phyloP scores from a whole-genome alignment of 163 green algal genomes.

The Trebouxia gelatinosa region DNA sequence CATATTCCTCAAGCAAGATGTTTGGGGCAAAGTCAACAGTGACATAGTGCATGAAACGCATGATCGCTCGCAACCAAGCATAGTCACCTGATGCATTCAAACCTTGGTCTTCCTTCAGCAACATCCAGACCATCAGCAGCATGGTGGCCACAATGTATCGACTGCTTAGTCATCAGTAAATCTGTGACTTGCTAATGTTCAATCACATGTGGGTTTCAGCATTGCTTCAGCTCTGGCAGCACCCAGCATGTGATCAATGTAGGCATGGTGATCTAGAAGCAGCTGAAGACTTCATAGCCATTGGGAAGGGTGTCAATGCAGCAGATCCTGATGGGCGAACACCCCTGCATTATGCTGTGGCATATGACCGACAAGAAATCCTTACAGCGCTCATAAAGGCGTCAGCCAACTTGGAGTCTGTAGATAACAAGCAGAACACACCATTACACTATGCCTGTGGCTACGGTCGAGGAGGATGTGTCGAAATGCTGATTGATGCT shows the following conservation, averaged over 20 bases:
- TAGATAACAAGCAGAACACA: slow-evolving; percentile 70
- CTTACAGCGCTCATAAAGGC: not conserved
- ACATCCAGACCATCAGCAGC: not conserved
- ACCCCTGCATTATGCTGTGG: slow-evolving; percentile 55
- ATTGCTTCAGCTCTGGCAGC: not conserved
- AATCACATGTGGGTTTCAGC: not conserved
- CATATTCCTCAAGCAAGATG: no score
- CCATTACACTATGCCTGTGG: slow-evolving; percentile 85
- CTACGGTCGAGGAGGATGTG: slow-evolving; percentile 35
- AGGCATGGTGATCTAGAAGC: slow-evolving; percentile 77
- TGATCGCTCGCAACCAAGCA: not conserved
- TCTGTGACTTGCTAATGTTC: not conserved
- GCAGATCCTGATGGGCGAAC: slow-evolving; percentile 37
- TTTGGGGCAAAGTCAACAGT: no score
- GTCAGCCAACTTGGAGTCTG: not conserved
- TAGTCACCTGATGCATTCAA: not conserved
- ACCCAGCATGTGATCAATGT: not conserved
- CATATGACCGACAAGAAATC: slow-evolving; percentile 30
- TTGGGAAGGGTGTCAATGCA: slow-evolving; percentile 67
- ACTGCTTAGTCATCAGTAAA: not conserved
- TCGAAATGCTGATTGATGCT: slow-evolving; percentile 32
- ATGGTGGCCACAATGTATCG: not conserved
- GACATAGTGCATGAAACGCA: no score
- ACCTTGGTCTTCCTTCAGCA: not conserved
- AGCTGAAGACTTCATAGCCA: slow-evolving; percentile 82